Conservation (phyloP, 2,329 filamentous ascomycete species). For the Cytospora leucostoma region DNA sequence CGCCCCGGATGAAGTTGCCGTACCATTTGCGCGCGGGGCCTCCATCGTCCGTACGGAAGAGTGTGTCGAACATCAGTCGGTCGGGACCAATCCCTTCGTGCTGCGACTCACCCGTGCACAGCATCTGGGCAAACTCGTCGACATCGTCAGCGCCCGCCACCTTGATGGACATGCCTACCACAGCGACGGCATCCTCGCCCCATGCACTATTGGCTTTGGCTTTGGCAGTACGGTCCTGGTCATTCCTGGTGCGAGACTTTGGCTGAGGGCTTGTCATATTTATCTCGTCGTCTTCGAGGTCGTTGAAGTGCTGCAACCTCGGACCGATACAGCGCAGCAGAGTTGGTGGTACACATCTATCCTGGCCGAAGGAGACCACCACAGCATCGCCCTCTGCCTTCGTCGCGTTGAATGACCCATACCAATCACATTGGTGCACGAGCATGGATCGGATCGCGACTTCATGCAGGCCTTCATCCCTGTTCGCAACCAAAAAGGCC, state of each 20-base stretch:
- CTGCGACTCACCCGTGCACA: constrained; percentile 21
- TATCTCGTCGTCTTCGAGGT: neutral
- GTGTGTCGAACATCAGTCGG: constrained; percentile 11
- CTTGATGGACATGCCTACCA: constrained; percentile 41
- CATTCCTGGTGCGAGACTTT: too few relatives aligned
- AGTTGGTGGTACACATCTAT: constrained; percentile 39
- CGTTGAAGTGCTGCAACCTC: constrained; percentile 27
- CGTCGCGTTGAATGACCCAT: constrained; percentile 32
- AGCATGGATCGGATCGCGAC: constrained; percentile 38
- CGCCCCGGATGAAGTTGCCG: constrained; percentile 32
- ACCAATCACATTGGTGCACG: constrained; percentile 40
- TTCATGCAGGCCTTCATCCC: constrained; percentile 5
- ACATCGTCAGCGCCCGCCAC: constrained; percentile 35
- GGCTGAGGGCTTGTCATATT: too few relatives aligned
- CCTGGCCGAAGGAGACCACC: constrained; percentile 38
- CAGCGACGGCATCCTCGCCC: constrained; percentile 36
- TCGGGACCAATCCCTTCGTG: neutral
- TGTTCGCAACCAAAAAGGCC: too few relatives aligned
- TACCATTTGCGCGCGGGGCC: constrained; percentile 22
- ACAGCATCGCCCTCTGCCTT: neutral
- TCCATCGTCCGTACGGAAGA: neutral
- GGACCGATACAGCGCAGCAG: constrained; percentile 32
- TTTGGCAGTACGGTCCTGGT: too few relatives aligned
- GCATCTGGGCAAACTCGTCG: constrained; percentile 28
- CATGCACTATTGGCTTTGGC: too few relatives aligned